phyloP scores from a whole-genome alignment of 2,329 filamentous ascomycete species.

The Fusarium xylarioides region DNA sequence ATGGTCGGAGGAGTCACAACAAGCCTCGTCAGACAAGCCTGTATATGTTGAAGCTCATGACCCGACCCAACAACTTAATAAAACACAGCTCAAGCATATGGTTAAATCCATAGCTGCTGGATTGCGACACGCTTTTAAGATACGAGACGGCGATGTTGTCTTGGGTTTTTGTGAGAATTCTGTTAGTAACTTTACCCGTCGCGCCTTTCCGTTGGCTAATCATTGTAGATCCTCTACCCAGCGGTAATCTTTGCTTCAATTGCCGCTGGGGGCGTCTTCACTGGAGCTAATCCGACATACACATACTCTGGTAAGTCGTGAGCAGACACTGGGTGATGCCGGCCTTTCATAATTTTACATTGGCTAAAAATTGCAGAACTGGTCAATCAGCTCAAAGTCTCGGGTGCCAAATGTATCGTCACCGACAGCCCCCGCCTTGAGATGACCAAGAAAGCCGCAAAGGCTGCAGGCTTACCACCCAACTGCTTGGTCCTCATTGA shows the following conservation, averaged over 20 bases:
- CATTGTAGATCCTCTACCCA: background rate
- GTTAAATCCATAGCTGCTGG: background rate
- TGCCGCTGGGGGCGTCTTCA: slow-evolving; percentile 2
- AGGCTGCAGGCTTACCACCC: background rate
- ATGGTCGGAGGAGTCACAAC: background rate
- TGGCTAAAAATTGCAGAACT: background rate
- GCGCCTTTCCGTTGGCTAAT: background rate
- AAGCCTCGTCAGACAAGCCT: background rate
- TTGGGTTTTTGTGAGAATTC: slow-evolving; percentile 2
- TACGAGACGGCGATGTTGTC: background rate
- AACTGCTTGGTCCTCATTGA: background rate
- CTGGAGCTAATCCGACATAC: slow-evolving; percentile 7
- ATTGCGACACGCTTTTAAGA: fast-evolving
- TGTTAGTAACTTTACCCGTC: background rate
- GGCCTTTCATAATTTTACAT: fast-evolving
- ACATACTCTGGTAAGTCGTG: background rate
- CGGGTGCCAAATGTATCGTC: slow-evolving; percentile 4
- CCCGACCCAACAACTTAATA: background rate
- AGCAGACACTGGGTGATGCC: fast-evolving
- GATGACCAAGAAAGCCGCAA: background rate
- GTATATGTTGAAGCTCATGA: background rate
- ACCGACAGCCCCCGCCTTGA: background rate
- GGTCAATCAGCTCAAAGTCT: background rate
- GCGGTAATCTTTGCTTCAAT: background rate
- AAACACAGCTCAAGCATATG: background rate